phyloP scores from a whole-genome alignment of 768 basidiomycete species.

The Neoboletus subvelutipes region DNA sequence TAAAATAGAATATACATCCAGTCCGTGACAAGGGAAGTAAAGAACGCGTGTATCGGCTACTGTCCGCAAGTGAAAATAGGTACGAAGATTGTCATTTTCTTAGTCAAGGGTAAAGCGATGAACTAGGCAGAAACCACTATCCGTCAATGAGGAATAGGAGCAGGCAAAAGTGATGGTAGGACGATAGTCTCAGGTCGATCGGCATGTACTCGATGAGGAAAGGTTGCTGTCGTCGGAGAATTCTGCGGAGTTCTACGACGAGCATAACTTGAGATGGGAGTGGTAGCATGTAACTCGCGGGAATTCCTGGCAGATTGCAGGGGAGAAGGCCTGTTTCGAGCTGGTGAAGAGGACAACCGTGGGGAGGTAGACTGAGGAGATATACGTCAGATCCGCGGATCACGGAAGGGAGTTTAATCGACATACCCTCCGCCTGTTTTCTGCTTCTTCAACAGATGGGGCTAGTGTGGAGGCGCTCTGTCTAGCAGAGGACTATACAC shows the following conservation, averaged over 20 bases:
- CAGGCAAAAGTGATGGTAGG: conserved; percentile 61
- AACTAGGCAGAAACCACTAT: neutral
- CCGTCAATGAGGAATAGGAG: conserved; percentile 25
- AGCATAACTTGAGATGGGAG: conserved; percentile 78
- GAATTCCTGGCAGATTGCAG: conserved; percentile 48
- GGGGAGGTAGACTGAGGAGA: conserved; percentile 36
- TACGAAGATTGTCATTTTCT: neutral
- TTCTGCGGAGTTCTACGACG: conserved; percentile 76
- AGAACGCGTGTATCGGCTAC: conserved; percentile 9
- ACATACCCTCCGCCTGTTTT: conserved; percentile 33
- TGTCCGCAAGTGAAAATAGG: neutral
- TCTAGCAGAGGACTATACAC: conserved; percentile 39
- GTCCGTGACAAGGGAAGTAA: conserved; percentile 21
- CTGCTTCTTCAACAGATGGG: conserved; percentile 23
- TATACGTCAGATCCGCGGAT: conserved; percentile 35
- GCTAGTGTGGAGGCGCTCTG: conserved; percentile 44
- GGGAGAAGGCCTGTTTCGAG: conserved; percentile 42
- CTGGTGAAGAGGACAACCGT: conserved; percentile 41
- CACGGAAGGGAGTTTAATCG: conserved; percentile 27
- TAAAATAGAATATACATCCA: conserved; percentile 16
- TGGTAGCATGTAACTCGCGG: conserved; percentile 60
- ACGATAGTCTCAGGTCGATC: conserved; percentile 33
- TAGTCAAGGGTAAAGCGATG: neutral
- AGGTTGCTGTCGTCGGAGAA: conserved; percentile 68
- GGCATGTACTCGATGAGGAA: conserved; percentile 40